These are phyloP conservation scores for Sanghuangporus baumii DNA, from an alignment of 1,284 basidiomycete genomes.

Conservation along the genomic window DNA sequence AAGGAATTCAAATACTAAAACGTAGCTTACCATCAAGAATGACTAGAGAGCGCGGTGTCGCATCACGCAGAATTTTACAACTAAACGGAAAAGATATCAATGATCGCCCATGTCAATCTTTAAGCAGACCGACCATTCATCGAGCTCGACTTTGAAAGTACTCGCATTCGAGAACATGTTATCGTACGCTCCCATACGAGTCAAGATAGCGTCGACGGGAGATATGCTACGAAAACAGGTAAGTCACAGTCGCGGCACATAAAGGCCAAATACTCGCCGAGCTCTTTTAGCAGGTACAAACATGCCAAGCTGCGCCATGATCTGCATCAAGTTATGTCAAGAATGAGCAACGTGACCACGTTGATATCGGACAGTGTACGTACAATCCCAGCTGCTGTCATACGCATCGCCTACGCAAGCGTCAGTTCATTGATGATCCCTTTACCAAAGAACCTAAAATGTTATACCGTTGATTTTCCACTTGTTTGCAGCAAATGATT, in stretches of 20 bases:
- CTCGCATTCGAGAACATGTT: conserved; percentile 95
- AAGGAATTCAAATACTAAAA: neutral
- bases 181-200: conserved; percentile 98
- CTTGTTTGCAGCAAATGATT: conserved; percentile 31
- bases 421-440: neutral
- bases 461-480: conserved; percentile 76
- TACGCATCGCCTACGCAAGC: conserved; percentile 69
- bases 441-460: neutral
- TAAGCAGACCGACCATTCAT: conserved; percentile 69
- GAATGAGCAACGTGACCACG: neutral
- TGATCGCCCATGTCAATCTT: neutral
- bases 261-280: conserved; percentile 39
- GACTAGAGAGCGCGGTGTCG: conserved; percentile 87
- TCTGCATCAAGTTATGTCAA: conserved; percentile 37
- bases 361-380: conserved; percentile 21
- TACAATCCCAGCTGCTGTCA: conserved; percentile 91
- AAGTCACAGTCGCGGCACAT: neutral
- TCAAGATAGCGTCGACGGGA: conserved; percentile 92
- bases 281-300: conserved; percentile 86
- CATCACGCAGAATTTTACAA: conserved; percentile 86
- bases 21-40: conserved; percentile 79
- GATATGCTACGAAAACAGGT: conserved; percentile 49
- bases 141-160: conserved; percentile 95
- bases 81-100: conserved; percentile 33
- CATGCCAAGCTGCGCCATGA: conserved; percentile 98